Base-by-base conservation (phyloP, 768 basidiomycete species). In the Tylopilus plumbeoviolaceoides region DNA sequence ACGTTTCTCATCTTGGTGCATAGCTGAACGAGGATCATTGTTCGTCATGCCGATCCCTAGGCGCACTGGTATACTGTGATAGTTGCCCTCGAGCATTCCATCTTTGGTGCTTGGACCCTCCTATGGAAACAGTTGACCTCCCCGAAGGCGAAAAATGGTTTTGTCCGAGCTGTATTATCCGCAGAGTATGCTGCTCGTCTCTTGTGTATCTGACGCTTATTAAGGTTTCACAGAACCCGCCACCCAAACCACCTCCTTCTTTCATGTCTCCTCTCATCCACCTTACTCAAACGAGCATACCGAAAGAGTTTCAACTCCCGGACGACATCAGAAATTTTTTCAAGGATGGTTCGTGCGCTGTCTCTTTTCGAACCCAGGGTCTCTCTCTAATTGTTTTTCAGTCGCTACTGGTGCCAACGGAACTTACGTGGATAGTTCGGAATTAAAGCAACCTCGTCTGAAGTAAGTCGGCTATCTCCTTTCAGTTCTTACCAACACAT, bases 11-110 rank as follows among this genome's bases (percentile, higher is more conserved):
- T 33, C 45, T 43, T 47, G 46, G 39, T 47, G 48, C 18, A 30
- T 57, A 80, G 78, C 60, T 75, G 61, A 91, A 91, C 69, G 84
- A 91, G 66, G 89, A 92, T 65, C 87, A 91, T 63, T 92, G 89
- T 65, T 91, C 89, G 56, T 81, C 89, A 17, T 92, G 89, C 68
- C 84, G 85, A 61, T 90, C 86, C 23, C 63, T 77, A 59, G 95
- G 95, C 44, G 82, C 88, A 41, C 78, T 98, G 55, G 82, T 99
- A 18, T 98, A 97, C 68, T 99, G 97, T 70, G 97, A 98, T 69
- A 94, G 95, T 18, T 99, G 97, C 68, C 91, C 95, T 33, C 76
- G 88, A 58, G 92, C 94, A 7, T 99, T 97, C 70, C 97, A 99
- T 72, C 84, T 98, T 55, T 86, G 89, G 81, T 99, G 97, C 70